Conservation (phyloP, 2,329 filamentous ascomycete genomes). For the Ophiocordyceps camponoti-floridani region DNA sequence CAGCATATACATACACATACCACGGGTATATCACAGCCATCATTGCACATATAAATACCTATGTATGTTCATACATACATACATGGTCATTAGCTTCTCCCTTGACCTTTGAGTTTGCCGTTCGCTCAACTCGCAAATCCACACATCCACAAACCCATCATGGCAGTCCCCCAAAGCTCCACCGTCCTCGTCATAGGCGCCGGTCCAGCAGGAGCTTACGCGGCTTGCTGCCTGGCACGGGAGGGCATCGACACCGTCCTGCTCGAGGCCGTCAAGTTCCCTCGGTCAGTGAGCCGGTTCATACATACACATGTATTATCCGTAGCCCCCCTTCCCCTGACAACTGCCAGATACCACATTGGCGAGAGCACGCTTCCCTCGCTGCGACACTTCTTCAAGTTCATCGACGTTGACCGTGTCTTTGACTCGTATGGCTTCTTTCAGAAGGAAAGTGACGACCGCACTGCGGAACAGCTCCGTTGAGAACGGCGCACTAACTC, state of each 20-base stretch:
- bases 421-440: slow-evolving; percentile 22
- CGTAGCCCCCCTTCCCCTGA: not conserved
- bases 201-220: slow-evolving; percentile 5
- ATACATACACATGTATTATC: too few species aligned
- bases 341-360: slow-evolving; percentile 13
- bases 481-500: not conserved
- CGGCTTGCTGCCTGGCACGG: slow-evolving; percentile 4
- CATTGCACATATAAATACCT: not conserved
- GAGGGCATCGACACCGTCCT: slow-evolving; percentile 4
- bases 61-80: not conserved
- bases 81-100: not conserved
- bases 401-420: slow-evolving; percentile 21
- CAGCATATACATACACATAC: too few species aligned
- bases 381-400: slow-evolving; percentile 22
- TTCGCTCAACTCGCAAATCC: not conserved
- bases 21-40: too few species aligned
- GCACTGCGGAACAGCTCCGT: not conserved
- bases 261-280: slow-evolving; percentile 5
- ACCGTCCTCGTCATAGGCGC: slow-evolving; percentile 3
- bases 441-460: slow-evolving; percentile 14
- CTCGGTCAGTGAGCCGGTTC: slow-evolving; percentile 1
- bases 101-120: not conserved
- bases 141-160: not conserved
- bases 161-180: not conserved
- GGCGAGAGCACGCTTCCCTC: slow-evolving; percentile 19